Base-by-base conservation (phyloP, 331 rosid genomes). In the Quercus lobata region DNA sequence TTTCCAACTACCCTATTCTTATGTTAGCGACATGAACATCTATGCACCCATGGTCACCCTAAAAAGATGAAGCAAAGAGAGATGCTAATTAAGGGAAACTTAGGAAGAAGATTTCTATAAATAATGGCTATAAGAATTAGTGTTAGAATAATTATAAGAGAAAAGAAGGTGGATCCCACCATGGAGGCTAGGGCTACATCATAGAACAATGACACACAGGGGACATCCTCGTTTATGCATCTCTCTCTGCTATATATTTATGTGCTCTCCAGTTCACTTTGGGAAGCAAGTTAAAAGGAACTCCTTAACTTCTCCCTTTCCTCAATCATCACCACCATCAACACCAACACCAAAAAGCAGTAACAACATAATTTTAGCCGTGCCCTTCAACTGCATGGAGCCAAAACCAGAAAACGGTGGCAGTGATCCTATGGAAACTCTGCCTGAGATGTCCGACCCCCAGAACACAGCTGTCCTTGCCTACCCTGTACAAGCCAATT, bases 161-260 rank as follows among this genome's bases (percentile, higher is more conserved):
- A 84, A 83, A 88, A 74, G 68, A 46, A 71, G 78, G 94, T 89
- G 88, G 91, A 76, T 75, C 93, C 92, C 97, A 93, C 90, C 82
- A 80, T 74, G 49, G 55, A 78, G 70, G 75, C 41, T 61, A 22
- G 60, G 81, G 80, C 55, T 76, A 79, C 78, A 57, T 61, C 81
- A 65, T 69, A 77, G 78, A 70, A 58, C 66, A 29, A 71, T 74
- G 71, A 19, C 76, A 58, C 76, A 72, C 80, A 80, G 85, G 81
- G 75, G 68, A 80, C 78, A 77, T 72, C 87, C 76, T 82, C 57
- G 76, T 78, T 83, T 71, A 29, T 62, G 21, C 55, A 27, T 62
- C 52, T 37, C 71, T 30, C 57, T 37, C 74, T 54, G 70, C 90
- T 90, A 86, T 92, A 92, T 83, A 88, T 82, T 83, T 37, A 73